Percentiles rank a stretch among this genome's conserved stretches.
phyloP scores from a whole-genome alignment of 2,329 filamentous ascomycete genomes.

The Stemphylium beticola region DNA sequence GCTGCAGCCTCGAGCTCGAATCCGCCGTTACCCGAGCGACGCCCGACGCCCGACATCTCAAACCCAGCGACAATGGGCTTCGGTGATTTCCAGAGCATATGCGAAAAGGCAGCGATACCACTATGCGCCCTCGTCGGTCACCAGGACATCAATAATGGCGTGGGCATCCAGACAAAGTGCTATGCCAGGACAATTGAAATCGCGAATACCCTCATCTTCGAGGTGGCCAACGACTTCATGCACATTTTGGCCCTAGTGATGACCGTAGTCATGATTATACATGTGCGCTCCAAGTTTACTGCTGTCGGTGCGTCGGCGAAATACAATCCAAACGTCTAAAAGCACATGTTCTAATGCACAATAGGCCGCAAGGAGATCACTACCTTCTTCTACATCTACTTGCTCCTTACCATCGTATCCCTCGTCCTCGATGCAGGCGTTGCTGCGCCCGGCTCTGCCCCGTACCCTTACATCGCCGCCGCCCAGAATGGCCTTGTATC shows the following conservation, averaged over 20 bases:
- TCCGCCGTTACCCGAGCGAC: slow-evolving; percentile 14
- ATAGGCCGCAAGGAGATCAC: slow-evolving; percentile 73
- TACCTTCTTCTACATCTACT: slow-evolving; percentile 96
- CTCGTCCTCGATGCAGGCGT: slow-evolving; percentile 93
- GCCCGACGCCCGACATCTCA: background rate
- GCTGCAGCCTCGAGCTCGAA: slow-evolving; percentile 17
- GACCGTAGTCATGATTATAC: slow-evolving; percentile 96
- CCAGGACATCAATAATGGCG: slow-evolving; percentile 68
- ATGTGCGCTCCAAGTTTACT: slow-evolving; percentile 96
- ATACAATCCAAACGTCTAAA: slow-evolving; percentile 55
- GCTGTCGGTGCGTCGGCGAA: slow-evolving; percentile 75
- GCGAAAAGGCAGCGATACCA: slow-evolving; percentile 82
- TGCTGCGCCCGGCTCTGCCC: slow-evolving; percentile 77
- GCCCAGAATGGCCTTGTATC: slow-evolving; percentile 85
- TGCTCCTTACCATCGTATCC: slow-evolving; percentile 86
- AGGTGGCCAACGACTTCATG: slow-evolving; percentile 87
- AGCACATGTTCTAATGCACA: slow-evolving; percentile 49
- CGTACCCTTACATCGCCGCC: slow-evolving; percentile 91
- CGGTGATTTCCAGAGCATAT: slow-evolving; percentile 88
- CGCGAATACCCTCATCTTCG: slow-evolving; percentile 98
- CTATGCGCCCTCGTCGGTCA: slow-evolving; percentile 86
- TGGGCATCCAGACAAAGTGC: slow-evolving; percentile 86
- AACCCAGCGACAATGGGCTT: slow-evolving; percentile 69
- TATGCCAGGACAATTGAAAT: slow-evolving; percentile 94
- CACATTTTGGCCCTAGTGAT: slow-evolving; percentile 90